Conservation (phyloP, 2,329 filamentous ascomycete genomes). For the Dactylellina sp. region DNA sequence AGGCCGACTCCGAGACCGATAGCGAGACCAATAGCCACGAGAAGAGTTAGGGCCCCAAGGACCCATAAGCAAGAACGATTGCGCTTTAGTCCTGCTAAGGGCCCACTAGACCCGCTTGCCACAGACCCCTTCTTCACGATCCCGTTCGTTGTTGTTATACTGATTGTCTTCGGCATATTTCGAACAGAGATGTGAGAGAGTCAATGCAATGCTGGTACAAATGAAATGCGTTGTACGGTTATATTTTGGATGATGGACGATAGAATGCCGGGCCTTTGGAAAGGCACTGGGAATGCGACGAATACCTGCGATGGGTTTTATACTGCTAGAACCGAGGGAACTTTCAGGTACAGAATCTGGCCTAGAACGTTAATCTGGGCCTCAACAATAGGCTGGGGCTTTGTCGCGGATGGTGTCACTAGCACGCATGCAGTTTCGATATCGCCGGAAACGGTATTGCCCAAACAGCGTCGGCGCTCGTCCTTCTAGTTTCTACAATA, state of each 20-base stretch:
- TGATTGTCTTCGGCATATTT: conserved; percentile 37
- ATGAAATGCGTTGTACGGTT: conserved; percentile 42
- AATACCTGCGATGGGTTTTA: conserved; percentile 15
- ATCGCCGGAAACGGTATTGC: conserved; percentile 46
- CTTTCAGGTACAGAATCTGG: conserved; percentile 27
- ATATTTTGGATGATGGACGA: conserved; percentile 39
- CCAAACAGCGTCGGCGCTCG: conserved; percentile 24
- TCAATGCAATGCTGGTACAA: not conserved
- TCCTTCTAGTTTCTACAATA: not conserved
- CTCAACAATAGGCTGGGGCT: conserved; percentile 12
- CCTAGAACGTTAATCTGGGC: conserved; percentile 21
- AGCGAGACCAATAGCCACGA: conserved; percentile 23
- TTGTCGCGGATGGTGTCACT: conserved; percentile 17
- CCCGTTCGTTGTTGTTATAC: conserved; percentile 38
- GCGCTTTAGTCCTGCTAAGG: conserved; percentile 28
- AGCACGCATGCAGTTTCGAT: conserved; percentile 37
- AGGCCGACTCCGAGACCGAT: conserved; percentile 44
- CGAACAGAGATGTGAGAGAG: not conserved
- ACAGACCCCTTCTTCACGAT: conserved; percentile 45
- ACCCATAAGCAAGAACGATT: conserved; percentile 28
- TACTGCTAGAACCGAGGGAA: conserved; percentile 1
- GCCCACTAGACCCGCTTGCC: conserved; percentile 21
- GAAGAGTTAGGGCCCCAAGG: conserved; percentile 7
- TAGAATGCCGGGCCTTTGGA: no score
- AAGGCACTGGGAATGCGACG: not conserved